These are phyloP conservation scores for Wickerhamiella sorbophila DNA, from an alignment of 805 yeast species.

Conservation along the genomic window DNA sequence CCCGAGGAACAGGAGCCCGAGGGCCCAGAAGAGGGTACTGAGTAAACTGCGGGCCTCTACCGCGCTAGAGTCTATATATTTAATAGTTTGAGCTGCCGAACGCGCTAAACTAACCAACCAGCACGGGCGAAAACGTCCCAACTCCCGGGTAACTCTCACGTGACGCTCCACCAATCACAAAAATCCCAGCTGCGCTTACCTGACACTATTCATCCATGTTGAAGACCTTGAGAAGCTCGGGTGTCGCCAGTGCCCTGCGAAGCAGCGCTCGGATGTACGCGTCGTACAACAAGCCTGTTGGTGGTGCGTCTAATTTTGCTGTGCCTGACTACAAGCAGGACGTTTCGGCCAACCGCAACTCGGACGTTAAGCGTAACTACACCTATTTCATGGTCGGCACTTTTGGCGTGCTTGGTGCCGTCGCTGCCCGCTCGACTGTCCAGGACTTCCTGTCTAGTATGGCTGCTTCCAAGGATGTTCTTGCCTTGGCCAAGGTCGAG, in stretches of 20 bases:
- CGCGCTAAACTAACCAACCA: too few species aligned
- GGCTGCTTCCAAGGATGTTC: slow-evolving; percentile 97
- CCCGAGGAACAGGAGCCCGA: not conserved
- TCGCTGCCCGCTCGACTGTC: slow-evolving; percentile 91
- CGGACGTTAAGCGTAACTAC: slow-evolving; percentile 70
- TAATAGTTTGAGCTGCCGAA: too few species aligned
- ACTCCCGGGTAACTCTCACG: not conserved
- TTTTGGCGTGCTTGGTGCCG: slow-evolving; percentile 77
- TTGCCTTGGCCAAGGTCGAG: slow-evolving; percentile 99
- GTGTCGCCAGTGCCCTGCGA: slow-evolving; percentile 6
- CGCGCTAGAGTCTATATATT: too few species aligned
- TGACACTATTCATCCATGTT: slow-evolving; percentile 1
- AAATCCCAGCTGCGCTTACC: slow-evolving; percentile 2
- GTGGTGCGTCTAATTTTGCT: slow-evolving; percentile 49
- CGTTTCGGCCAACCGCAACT: slow-evolving; percentile 53
- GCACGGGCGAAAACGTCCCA: too few species aligned
- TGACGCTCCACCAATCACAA: slow-evolving; percentile 3
- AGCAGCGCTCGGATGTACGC: slow-evolving; percentile 8
- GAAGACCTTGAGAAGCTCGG: slow-evolving; percentile 3
- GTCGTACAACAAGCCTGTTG: slow-evolving; percentile 18
- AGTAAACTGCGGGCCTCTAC: too few species aligned
- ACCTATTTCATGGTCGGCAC: slow-evolving; percentile 97
- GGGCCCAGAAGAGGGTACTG: too few species aligned
- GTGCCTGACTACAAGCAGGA: slow-evolving; percentile 83
- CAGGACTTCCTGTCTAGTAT: slow-evolving; percentile 78